These are phyloP conservation scores for Elsinoe necatrix DNA, from an alignment of 2,329 filamentous ascomycete species.

Conservation along the genomic window DNA sequence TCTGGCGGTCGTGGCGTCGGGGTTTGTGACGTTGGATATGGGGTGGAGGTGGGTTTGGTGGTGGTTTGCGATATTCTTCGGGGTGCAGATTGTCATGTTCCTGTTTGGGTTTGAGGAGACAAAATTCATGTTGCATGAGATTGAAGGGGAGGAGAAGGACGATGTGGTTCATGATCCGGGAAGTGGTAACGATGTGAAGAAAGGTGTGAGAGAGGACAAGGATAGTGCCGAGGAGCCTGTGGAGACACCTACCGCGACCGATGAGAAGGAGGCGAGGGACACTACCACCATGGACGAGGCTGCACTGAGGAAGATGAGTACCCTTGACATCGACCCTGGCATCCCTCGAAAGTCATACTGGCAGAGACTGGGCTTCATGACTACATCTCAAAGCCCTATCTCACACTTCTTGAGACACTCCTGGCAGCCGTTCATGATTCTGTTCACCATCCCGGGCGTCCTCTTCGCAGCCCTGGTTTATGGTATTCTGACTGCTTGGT, in stretches of 20 bases:
- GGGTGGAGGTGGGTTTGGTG: slow-evolving; percentile 47
- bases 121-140: slow-evolving; percentile 21
- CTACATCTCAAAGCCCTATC: slow-evolving; percentile 26
- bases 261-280: slow-evolving; percentile 16
- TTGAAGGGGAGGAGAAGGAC: slow-evolving; percentile 20
- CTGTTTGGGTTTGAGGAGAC: slow-evolving; percentile 39
- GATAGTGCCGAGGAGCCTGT: background rate
- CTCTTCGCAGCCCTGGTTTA: slow-evolving; percentile 32
- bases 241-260: slow-evolving; percentile 14
- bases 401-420: slow-evolving; percentile 28
- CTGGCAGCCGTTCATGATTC: slow-evolving; percentile 32
- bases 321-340: slow-evolving; percentile 23
- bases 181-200: background rate
- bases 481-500: slow-evolving; percentile 32
- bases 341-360: slow-evolving; percentile 37
- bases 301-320: slow-evolving; percentile 20
- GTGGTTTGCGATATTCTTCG: slow-evolving; percentile 38
- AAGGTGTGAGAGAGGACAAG: background rate
- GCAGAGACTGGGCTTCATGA: slow-evolving; percentile 34
- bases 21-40: slow-evolving; percentile 34
- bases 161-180: slow-evolving; percentile 7
- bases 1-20: slow-evolving; percentile 35
- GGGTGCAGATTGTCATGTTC: slow-evolving; percentile 32
- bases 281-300: slow-evolving; percentile 14
- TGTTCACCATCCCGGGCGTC: slow-evolving; percentile 35